phyloP scores from a whole-genome alignment of 768 basidiomycete genomes.

The Kwoniella heveanensis region DNA sequence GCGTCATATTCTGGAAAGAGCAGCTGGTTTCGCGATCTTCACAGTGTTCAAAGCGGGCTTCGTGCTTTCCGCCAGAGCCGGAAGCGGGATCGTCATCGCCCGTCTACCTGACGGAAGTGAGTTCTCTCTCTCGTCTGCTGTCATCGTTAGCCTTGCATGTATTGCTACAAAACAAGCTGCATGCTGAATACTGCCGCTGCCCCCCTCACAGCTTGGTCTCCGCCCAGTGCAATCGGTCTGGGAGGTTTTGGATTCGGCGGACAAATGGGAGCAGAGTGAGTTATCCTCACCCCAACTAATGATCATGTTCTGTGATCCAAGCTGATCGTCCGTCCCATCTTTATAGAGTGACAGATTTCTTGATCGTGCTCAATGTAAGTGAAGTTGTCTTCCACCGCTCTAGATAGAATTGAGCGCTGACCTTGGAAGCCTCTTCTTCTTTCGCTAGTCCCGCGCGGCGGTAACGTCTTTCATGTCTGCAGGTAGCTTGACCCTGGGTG shows the following conservation, averaged over 20 bases:
- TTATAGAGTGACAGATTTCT: conserved; percentile 74
- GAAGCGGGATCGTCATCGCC: conserved; percentile 86
- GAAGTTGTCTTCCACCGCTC: too few relatives aligned
- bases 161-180: background rate
- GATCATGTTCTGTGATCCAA: background rate
- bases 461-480: conserved; percentile 88
- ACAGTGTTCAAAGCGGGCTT: conserved; percentile 60
- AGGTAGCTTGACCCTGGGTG: conserved; percentile 84
- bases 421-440: too few relatives aligned
- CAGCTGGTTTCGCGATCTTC: conserved; percentile 71
- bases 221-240: conserved; percentile 91
- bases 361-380: conserved; percentile 75
- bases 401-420: too few relatives aligned
- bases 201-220: conserved; percentile 72
- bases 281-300: background rate
- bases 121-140: too few relatives aligned
- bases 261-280: conserved; percentile 58
- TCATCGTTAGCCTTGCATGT: too few relatives aligned
- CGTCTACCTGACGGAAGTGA: conserved; percentile 75
- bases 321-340: conserved; percentile 64
- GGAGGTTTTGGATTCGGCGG: conserved; percentile 87
- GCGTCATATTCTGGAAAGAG: conserved; percentile 62
- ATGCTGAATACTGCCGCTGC: conserved; percentile 9
- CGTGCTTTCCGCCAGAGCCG: conserved; percentile 74
- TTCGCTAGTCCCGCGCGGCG: conserved; percentile 53